Evolutionary conservation across 805 yeast genomes (phyloP).

Genomic region (Clavispora fructus): DNA sequence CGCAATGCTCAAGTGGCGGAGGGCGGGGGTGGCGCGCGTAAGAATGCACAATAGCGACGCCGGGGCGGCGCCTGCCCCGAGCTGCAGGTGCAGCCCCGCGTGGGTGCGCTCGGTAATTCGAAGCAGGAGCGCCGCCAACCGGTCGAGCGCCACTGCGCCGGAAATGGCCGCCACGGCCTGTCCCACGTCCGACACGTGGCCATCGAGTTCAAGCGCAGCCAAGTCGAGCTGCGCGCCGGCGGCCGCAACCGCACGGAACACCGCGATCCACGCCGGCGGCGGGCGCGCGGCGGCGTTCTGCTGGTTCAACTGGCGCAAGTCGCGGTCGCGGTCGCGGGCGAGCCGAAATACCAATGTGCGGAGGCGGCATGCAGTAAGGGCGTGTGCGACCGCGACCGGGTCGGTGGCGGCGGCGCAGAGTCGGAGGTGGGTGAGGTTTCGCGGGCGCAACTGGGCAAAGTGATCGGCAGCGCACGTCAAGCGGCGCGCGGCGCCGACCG

Average conservation of each 20-base stretch:
- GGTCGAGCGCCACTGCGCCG: constrained; percentile 11
- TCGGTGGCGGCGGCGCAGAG: constrained; percentile 5
- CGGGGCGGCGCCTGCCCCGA: neutral
- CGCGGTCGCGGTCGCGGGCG: constrained; percentile 5
- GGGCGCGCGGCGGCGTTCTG: constrained; percentile 6
- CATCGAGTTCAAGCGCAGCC: constrained; percentile 17
- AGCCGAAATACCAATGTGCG: constrained; percentile 15
- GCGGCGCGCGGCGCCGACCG: constrained; percentile 1
- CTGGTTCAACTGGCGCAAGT: constrained; percentile 14
- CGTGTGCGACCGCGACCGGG: constrained; percentile 2
- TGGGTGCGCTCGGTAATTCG: constrained; percentile 20
- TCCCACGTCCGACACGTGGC: constrained; percentile 16
- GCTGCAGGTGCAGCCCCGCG: neutral
- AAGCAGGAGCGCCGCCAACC: constrained; percentile 11
- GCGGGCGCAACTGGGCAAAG: constrained; percentile 9
- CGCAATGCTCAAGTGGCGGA: constrained; percentile 3
- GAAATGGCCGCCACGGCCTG: constrained; percentile 1
- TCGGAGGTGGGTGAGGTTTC: constrained; percentile 7
- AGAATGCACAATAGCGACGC: neutral
- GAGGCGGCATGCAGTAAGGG: constrained; percentile 1
- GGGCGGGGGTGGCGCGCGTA: neutral
- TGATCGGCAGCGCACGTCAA: neutral
- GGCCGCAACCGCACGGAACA: constrained; percentile 11
- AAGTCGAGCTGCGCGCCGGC: constrained; percentile 4
- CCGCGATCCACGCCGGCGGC: constrained; percentile 17